Evolutionary conservation across 1,284 basidiomycete genomes (phyloP).

Genomic region (Agaricales sp.): DNA sequence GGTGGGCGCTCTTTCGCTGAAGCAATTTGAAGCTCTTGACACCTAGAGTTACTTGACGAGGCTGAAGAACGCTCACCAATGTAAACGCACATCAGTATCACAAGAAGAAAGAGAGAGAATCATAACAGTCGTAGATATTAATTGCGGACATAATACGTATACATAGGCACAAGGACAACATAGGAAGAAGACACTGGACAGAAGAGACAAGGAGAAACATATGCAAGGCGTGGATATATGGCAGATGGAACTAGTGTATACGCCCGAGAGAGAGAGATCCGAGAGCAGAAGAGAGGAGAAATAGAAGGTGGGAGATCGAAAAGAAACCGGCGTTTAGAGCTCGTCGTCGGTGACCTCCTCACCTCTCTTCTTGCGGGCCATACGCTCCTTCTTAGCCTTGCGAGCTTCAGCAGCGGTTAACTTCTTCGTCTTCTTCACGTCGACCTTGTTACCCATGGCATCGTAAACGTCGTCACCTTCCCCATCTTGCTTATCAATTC

Average conservation of each 20-base stretch:
- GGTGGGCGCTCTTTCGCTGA: no score
- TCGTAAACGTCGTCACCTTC: conserved; percentile 88
- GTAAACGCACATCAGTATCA: no score
- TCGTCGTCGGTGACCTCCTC: conserved; percentile 70
- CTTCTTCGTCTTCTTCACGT: conserved; percentile 79
- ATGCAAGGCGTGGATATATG: not conserved
- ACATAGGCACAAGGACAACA: not conserved
- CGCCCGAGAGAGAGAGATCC: no score
- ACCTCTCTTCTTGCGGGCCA: conserved; percentile 79
- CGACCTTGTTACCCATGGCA: conserved; percentile 95
- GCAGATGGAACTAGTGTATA: not conserved
- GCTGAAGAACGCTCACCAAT: no score
- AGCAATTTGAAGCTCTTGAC: no score
- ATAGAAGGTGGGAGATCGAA: not conserved
- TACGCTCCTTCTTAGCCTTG: conserved; percentile 94
- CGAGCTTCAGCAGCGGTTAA: conserved; percentile 70
- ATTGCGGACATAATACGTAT: not conserved
- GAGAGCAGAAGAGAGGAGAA: no score
- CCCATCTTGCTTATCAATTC: conserved; percentile 84
- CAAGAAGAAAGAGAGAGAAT: not conserved
- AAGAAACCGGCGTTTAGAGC: conserved; percentile 7
- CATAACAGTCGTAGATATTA: not conserved
- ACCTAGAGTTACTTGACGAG: no score
- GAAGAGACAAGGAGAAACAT: not conserved
- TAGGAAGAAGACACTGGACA: no score